Evolutionary conservation across 2,329 filamentous ascomycete species (phyloP).

Genomic region (Stachybotrys echinatus): DNA sequence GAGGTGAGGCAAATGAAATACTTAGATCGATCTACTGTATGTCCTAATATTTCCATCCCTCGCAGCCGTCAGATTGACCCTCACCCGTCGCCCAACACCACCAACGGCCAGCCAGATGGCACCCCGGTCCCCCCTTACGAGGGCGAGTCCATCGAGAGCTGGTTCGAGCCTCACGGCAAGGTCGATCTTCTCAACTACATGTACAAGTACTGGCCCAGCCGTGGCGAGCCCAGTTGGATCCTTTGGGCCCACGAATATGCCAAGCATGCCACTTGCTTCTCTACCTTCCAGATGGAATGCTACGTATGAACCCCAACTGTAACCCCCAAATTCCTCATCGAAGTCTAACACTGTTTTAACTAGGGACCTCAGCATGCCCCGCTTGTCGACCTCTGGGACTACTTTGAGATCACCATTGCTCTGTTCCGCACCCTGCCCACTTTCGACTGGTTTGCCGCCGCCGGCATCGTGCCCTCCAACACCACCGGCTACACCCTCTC

Average conservation of each 20-base stretch:
- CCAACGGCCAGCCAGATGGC: constrained; percentile 47
- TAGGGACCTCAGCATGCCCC: constrained; percentile 46
- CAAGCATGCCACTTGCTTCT: constrained; percentile 65
- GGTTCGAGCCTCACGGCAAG: constrained; percentile 52
- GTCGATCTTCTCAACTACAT: constrained; percentile 59
- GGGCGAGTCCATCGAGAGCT: constrained; percentile 52
- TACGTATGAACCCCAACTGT: constrained; percentile 30
- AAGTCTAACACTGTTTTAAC: background rate
- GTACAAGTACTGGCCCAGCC: constrained; percentile 60
- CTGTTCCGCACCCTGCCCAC: constrained; percentile 57
- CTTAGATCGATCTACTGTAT: too few relatives aligned
- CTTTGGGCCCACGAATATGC: constrained; percentile 66
- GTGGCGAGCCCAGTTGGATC: constrained; percentile 47
- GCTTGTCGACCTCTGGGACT: constrained; percentile 58
- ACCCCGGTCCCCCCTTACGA: constrained; percentile 51
- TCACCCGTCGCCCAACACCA: constrained; percentile 56
- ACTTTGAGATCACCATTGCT: constrained; percentile 53
- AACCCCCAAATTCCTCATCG: background rate
- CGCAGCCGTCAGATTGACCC: constrained; percentile 58
- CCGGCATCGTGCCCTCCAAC: constrained; percentile 53
- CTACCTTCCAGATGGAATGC: constrained; percentile 59
- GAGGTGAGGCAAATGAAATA: too few relatives aligned
- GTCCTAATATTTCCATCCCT: too few relatives aligned
- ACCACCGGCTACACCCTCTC: constrained; percentile 48
- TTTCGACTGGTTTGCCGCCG: constrained; percentile 51